These are phyloP conservation scores for Mortierella hygrophila DNA, from an alignment of 192 early-diverging fungal genomes.

Conservation along the genomic window DNA sequence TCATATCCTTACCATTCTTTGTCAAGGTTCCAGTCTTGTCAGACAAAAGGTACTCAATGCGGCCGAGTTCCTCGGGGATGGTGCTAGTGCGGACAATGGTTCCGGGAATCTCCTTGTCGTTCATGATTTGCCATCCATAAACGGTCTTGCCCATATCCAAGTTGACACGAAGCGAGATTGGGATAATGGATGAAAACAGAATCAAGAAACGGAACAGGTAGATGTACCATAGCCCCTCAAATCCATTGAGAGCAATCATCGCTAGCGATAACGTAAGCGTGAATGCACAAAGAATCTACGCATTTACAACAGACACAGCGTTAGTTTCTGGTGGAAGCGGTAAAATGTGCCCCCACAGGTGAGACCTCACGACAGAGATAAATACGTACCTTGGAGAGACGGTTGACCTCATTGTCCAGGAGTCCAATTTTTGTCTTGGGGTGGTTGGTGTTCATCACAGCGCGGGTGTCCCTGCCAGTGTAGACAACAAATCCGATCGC, in stretches of 20 bases:
- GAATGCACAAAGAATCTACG: slow-evolving; percentile 86
- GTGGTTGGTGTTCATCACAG: slow-evolving; percentile 96
- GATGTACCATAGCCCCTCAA: slow-evolving; percentile 92
- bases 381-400: slow-evolving; percentile 80
- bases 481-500: slow-evolving; percentile 91
- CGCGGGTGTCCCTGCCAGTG: slow-evolving; percentile 93
- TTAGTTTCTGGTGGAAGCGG: background rate
- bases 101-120: slow-evolving; percentile 83
- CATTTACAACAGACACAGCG: background rate
- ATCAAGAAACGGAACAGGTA: slow-evolving; percentile 95
- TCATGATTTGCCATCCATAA: slow-evolving; percentile 91
- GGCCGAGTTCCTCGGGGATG: slow-evolving; percentile 95
- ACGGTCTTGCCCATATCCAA: slow-evolving; percentile 97
- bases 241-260: slow-evolving; percentile 92
- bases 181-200: slow-evolving; percentile 95
- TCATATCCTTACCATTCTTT: slow-evolving; percentile 75
- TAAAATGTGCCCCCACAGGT: too few relatives aligned
- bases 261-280: slow-evolving; percentile 84
- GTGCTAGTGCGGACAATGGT: slow-evolving; percentile 95
- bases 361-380: background rate
- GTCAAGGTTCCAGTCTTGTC: slow-evolving; percentile 98
- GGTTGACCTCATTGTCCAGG: slow-evolving; percentile 92
- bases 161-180: slow-evolving; percentile 94
- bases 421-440: slow-evolving; percentile 92
- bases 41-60: slow-evolving; percentile 92